A percentile compares a stretch with the other conserved stretches of the same genome.
phyloP scores from a whole-genome alignment of 495 filamentous ascomycete genomes.

The Podospora didyma region DNA sequence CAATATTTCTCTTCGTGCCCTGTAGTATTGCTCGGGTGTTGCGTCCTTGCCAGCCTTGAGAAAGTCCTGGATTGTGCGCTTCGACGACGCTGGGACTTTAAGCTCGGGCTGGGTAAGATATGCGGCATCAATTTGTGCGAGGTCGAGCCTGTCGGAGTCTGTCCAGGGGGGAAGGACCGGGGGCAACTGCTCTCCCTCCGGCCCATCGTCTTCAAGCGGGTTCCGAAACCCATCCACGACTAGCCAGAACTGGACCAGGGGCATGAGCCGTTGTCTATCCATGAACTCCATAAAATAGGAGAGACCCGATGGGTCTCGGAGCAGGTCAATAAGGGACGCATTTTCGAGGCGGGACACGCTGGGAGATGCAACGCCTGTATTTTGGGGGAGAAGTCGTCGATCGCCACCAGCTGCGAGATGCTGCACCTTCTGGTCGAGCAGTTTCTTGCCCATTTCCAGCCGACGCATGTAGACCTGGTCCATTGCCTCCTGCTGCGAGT shows the following conservation, averaged over 20 bases:
- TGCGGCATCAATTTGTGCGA: constrained; percentile 83
- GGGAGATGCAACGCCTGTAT: constrained; percentile 14
- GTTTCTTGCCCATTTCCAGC: constrained; percentile 83
- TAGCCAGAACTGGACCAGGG: constrained; percentile 95
- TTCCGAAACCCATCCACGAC: constrained; percentile 97
- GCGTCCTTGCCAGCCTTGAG: constrained; percentile 71
- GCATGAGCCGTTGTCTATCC: constrained; percentile 85
- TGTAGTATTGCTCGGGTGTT: constrained; percentile 74
- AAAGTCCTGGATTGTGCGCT: constrained; percentile 68
- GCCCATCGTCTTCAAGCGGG: constrained; percentile 83
- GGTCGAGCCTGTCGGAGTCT: constrained; percentile 77
- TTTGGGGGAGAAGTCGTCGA: constrained; percentile 33
- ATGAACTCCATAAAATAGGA: constrained; percentile 99
- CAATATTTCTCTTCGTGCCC: constrained; percentile 76
- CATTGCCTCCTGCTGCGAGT: constrained; percentile 69
- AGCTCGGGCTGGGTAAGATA: constrained; percentile 83
- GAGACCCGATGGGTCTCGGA: constrained; percentile 82
- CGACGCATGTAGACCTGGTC: constrained; percentile 84
- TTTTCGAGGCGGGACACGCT: constrained; percentile 59
- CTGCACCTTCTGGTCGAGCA: constrained; percentile 86
- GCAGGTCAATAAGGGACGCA: constrained; percentile 71
- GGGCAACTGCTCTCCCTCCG: constrained; percentile 60
- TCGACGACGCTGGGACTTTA: constrained; percentile 65
- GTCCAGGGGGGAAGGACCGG: constrained; percentile 68
- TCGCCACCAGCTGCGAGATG: constrained; percentile 68